These are phyloP conservation scores for Medicago lupulina DNA, from an alignment of 306 rosid genomes.

Conservation along the genomic window DNA sequence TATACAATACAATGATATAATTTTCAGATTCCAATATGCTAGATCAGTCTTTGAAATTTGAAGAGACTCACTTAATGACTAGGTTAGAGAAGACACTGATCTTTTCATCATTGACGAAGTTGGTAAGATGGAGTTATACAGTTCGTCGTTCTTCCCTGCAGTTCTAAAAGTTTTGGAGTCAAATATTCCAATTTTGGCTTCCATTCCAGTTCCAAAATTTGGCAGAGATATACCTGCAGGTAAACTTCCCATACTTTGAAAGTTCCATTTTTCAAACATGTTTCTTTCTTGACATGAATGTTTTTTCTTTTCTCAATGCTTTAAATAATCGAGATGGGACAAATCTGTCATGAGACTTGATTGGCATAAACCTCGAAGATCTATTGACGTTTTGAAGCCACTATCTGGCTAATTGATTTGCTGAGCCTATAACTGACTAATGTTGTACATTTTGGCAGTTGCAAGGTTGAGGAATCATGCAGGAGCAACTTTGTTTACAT, in stretches of 20 bases:
- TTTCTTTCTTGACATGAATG: slow-evolving; percentile 26
- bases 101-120: slow-evolving; percentile 84
- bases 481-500: slow-evolving; percentile 64
- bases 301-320: slow-evolving; percentile 25
- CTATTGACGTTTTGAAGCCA: slow-evolving; percentile 21
- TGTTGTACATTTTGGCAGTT: slow-evolving; percentile 56
- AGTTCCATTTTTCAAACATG: slow-evolving; percentile 8
- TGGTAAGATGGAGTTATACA: slow-evolving; percentile 89
- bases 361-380: slow-evolving; percentile 11
- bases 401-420: slow-evolving; percentile 28
- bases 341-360: background rate
- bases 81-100: slow-evolving; percentile 77
- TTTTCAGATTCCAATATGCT: background rate
- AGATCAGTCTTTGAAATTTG: slow-evolving; percentile 25
- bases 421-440: slow-evolving; percentile 29
- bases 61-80: slow-evolving; percentile 21
- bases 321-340: slow-evolving; percentile 5
- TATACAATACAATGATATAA: slow-evolving; percentile 11
- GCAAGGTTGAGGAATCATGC: slow-evolving; percentile 77
- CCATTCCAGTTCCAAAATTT: slow-evolving; percentile 75
- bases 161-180: slow-evolving; percentile 77
- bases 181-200: slow-evolving; percentile 73
- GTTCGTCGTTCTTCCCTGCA: slow-evolving; percentile 86
- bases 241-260: slow-evolving; percentile 24
- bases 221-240: slow-evolving; percentile 88